Conservation (phyloP, 495 filamentous ascomycete genomes). For the Aspergillus biplanus region DNA sequence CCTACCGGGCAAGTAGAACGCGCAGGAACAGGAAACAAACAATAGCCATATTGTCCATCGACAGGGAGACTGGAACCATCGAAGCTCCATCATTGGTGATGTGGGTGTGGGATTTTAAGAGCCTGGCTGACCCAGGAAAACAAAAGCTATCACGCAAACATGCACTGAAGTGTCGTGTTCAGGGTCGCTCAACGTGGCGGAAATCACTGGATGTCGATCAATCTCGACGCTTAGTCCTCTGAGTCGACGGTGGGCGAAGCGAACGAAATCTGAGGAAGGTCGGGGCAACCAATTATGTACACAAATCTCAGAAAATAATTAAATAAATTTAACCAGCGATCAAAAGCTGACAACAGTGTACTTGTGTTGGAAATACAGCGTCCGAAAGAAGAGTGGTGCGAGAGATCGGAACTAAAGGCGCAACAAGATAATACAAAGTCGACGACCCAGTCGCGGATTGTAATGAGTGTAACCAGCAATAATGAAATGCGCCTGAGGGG, state of each 20-base stretch:
- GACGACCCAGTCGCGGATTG: conserved; percentile 7
- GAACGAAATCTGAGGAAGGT: background rate
- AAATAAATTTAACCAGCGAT: background rate
- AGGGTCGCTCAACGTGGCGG: conserved; percentile 26
- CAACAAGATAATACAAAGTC: background rate
- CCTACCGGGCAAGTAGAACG: conserved; percentile 83
- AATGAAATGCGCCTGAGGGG: conserved; percentile 42
- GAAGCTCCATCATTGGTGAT: conserved; percentile 34
- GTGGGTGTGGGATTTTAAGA: background rate
- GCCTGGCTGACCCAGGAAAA: conserved; percentile 23
- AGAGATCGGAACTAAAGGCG: background rate
- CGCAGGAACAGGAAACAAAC: conserved; percentile 50
- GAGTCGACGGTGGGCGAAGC: conserved; percentile 6
- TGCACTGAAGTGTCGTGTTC: conserved; percentile 21
- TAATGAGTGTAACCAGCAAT: conserved; percentile 62
- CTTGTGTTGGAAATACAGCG: too few relatives aligned
- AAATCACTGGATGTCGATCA: conserved; percentile 20
- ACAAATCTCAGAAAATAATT: background rate
- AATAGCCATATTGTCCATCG: conserved; percentile 43
- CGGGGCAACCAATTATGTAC: too few relatives aligned
- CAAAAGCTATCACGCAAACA: conserved; percentile 24
- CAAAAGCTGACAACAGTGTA: background rate
- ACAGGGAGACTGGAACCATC: conserved; percentile 28
- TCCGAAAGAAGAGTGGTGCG: too few relatives aligned
- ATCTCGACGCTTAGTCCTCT: conserved; percentile 11